Conservation (phyloP, 768 basidiomycete genomes). For the Termitomyces sp. region DNA sequence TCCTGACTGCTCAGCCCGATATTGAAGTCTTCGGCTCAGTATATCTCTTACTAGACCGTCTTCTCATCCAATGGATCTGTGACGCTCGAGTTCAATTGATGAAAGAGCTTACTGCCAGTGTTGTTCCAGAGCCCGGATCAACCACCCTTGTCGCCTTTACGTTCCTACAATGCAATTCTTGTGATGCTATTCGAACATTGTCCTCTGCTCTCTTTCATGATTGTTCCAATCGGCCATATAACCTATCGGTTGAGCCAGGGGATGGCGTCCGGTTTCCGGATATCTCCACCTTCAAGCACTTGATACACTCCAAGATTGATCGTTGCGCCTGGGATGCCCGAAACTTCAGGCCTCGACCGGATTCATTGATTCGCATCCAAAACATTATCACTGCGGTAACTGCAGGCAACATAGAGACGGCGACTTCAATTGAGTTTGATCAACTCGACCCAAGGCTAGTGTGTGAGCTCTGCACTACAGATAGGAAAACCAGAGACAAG, state of each 20-base stretch:
- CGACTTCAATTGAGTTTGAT: conserved; percentile 2
- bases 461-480: conserved; percentile 1
- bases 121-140: neutral
- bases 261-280: neutral
- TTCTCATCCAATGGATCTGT: neutral
- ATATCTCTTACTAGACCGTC: neutral
- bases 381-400: neutral
- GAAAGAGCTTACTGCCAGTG: neutral
- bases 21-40: neutral
- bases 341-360: neutral
- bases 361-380: neutral
- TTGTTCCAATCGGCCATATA: neutral
- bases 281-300: neutral
- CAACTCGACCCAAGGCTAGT: neutral
- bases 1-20: neutral
- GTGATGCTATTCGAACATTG: neutral
- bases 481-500: neutral
- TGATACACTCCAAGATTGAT: neutral
- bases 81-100: neutral
- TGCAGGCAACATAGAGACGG: neutral
- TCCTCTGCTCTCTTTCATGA: neutral
- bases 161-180: neutral
- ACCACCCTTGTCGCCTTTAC: neutral
- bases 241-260: too few relatives aligned
- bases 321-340: neutral